These are phyloP conservation scores for Aspergillus ellipticus DNA, from an alignment of 495 filamentous ascomycete species.

Conservation along the genomic window DNA sequence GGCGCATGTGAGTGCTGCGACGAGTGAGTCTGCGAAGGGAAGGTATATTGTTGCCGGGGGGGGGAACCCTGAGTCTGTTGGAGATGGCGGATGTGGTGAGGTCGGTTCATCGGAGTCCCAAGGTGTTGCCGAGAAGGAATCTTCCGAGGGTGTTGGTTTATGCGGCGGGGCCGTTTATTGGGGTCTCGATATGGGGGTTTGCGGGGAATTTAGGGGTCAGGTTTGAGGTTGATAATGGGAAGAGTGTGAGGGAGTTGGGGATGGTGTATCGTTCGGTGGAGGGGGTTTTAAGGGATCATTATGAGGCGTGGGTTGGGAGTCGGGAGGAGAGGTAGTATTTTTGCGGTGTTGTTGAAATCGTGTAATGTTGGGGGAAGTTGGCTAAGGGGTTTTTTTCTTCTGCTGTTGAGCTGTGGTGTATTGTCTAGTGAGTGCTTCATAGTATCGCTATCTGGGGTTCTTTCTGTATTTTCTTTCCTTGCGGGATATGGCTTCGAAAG, in stretches of 20 bases:
- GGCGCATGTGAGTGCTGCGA: neutral
- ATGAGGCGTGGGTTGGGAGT: neutral
- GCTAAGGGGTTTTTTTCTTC: no score
- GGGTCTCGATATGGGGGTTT: neutral
- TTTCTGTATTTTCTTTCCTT: no score
- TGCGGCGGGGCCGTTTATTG: neutral
- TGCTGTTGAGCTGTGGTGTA: no score
- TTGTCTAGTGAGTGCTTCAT: no score
- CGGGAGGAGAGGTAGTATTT: neutral
- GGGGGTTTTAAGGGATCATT: neutral
- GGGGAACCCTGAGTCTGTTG: neutral
- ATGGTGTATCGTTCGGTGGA: neutral
- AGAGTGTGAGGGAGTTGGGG: neutral
- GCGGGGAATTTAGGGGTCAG: neutral
- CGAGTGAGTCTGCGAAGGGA: neutral
- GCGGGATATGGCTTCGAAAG: no score
- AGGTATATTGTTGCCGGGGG: neutral
- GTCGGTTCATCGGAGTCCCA: neutral
- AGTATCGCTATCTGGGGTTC: no score
- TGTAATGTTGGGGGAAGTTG: no score
- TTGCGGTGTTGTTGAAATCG: neutral
- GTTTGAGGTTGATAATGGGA: neutral
- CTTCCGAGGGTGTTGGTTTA: neutral
- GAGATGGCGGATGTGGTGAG: neutral
- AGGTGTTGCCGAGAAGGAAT: neutral